Base-by-base conservation (phyloP, 495 filamentous ascomycete species). In the Penicillium crystallinum region DNA sequence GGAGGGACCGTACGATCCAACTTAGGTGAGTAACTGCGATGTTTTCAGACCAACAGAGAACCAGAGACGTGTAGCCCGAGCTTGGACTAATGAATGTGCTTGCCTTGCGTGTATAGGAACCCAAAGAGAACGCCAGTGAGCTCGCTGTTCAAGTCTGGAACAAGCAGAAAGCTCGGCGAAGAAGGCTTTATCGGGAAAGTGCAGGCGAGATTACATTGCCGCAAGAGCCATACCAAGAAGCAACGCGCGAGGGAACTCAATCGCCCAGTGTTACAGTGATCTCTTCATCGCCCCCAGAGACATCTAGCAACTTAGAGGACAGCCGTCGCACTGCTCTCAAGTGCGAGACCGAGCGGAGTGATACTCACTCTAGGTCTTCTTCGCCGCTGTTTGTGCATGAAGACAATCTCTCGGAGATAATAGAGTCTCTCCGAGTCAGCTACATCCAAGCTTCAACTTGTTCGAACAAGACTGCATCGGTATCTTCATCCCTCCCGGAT, bases 121-220 rank as follows among this genome's bases (percentile, higher is more conserved):
- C 70, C 14, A 75, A 71, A 54, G 59, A 59, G 40, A 61, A 70
- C 68, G 71, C 67, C 21, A 70, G 56, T 55, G 63, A 61, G 23
- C 46, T 52, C 34, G 71, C 71, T 19, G 52, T 70, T 25, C 42
- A 62, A 17, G 55, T 49, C 34, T 74, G 73, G 73, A 55, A 74
- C 43, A 53, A 55, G 14, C 58, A 55, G 27, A 63, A 66, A 38
- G 57, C 39, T 29, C 40, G 53, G 17, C 25, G 27, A 17, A 6
- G 25, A 51, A 21, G 27, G 14, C 21, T 49, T 15, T 1, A 37
- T 37, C 30, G 30, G 19, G 17, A 23, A 43, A 15, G 12, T 12
- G 34, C 30, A 25, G 4, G 31, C 7, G 19, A 3, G 30, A 12
- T 14, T 12, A 46, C 31, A 34, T 34, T 14, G 4, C 4, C 14